Conservation (phyloP, 108 stramenopile genomes). For the Fragilariopsis cylindrus region DNA sequence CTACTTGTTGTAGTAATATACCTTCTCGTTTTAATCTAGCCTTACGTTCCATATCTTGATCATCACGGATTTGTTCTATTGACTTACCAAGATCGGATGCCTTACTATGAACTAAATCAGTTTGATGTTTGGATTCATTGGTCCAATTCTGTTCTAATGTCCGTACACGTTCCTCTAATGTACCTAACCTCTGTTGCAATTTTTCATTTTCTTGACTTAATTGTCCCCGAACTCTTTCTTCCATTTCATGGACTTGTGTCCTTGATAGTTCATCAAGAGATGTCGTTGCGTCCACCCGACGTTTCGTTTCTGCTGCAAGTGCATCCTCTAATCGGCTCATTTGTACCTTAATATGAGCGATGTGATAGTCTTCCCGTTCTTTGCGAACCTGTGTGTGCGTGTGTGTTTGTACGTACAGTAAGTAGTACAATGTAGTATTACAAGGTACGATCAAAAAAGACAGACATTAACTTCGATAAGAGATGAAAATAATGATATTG, state of each 20-base stretch:
- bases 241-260: conserved; percentile 65
- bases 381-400: conserved; percentile 45
- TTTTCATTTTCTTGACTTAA: conserved; percentile 52
- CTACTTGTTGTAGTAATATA: conserved; percentile 84
- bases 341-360: conserved; percentile 77
- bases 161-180: conserved; percentile 56
- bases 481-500: background rate
- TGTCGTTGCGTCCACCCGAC: conserved; percentile 78
- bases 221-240: conserved; percentile 52
- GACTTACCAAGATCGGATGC: conserved; percentile 58
- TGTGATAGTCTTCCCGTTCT: conserved; percentile 78
- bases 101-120: conserved; percentile 47
- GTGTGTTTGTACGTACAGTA: background rate
- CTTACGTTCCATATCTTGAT: conserved; percentile 80
- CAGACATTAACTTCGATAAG: background rate
- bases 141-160: conserved; percentile 61
- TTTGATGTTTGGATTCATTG: conserved; percentile 49
- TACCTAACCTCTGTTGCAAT: conserved; percentile 48
- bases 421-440: background rate
- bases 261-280: conserved; percentile 58
- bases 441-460: conserved; percentile 2
- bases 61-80: conserved; percentile 52
- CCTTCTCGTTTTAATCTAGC: conserved; percentile 85
- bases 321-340: conserved; percentile 69
- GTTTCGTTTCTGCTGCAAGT: conserved; percentile 72